These are phyloP conservation scores for Codiaeum variegatum DNA, from an alignment of 441 rosid genomes.

Conservation along the genomic window DNA sequence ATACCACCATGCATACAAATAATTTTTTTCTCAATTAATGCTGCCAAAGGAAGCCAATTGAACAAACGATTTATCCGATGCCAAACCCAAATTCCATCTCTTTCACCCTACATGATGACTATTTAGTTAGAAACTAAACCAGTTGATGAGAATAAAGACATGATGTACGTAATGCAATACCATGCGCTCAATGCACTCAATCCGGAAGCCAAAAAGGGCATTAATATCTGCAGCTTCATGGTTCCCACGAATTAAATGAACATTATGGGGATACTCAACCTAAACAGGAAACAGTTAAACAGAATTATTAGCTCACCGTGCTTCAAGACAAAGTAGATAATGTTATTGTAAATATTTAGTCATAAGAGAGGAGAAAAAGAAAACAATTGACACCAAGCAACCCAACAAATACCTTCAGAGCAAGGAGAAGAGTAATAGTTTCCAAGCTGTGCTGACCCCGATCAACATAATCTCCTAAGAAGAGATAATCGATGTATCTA, in stretches of 20 bases:
- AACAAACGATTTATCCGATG: conserved; percentile 93
- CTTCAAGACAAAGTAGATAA: conserved; percentile 16
- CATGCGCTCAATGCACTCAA: conserved; percentile 98
- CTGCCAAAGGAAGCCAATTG: conserved; percentile 97
- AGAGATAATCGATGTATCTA: conserved; percentile 97
- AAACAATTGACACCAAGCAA: conserved; percentile 7
- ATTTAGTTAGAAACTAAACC: conserved; percentile 24
- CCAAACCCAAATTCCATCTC: conserved; percentile 99
- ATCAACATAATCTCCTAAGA: conserved; percentile 98
- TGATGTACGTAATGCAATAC: conserved; percentile 38
- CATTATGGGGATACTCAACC: conserved; percentile 88
- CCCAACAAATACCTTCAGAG: conserved; percentile 67
- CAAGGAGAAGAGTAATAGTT: conserved; percentile 89
- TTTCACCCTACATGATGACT: conserved; percentile 69
- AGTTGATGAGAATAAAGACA: conserved; percentile 10
- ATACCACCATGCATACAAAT: conserved; percentile 99
- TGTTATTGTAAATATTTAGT: neutral
- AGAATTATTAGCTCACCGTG: conserved; percentile 18
- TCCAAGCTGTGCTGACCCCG: conserved; percentile 99
- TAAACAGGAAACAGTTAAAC: conserved; percentile 32
- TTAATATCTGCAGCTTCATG: conserved; percentile 99
- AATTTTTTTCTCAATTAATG: conserved; percentile 93
- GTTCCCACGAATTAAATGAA: conserved; percentile 95
- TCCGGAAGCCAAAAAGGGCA: conserved; percentile 97
- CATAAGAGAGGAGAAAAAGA: neutral